Base-by-base conservation (phyloP, 2,329 filamentous ascomycete genomes). In the Coniochaeta hoffmannii region DNA sequence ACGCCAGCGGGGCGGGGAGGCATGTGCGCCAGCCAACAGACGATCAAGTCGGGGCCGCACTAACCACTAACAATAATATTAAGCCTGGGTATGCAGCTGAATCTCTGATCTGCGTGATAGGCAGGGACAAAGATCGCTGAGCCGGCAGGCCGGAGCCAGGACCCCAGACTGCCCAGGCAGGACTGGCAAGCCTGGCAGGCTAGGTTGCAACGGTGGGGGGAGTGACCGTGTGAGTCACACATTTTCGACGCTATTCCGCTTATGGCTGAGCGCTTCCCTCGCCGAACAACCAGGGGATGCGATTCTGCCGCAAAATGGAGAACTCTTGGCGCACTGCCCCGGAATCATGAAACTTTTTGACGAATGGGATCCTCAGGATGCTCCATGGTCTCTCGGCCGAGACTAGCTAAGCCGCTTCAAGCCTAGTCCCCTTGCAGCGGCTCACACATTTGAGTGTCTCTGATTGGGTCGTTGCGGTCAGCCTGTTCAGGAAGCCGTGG, bases 151-250 rank as follows among this genome's bases (percentile, higher is more conserved):
- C n/a, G n/a, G n/a, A n/a, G n/a, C n/a, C n/a, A n/a, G n/a, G n/a
- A n/a, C n/a, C n/a, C n/a, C n/a, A n/a, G n/a, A n/a, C n/a, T n/a
- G n/a, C n/a, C n/a, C n/a, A n/a, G n/a, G n/a, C n/a, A n/a, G n/a
- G n/a, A n/a, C n/a, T n/a, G n/a, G 34, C 9, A n/a, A 5, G 5
- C 34, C 10, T n/a, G 5, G 5, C 5, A 36, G 8, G 10, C 10
- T 19, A 19, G n/a, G 36, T 44, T 26, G n/a, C 36, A 41, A 41
- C 17, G 6, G 36, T 17, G 14, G 38, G 14, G 38, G 38, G 38
- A 17, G 7, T 24, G 14, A 4, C 60, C 57, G 59, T 64, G 61
- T 66, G 65, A 65, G 55, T 66, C 65, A 67, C 61, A 66, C 57
- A 53, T 58, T 50, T 26, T 30, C 12, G 32, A n/a, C 30, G 31